Base-by-base conservation (phyloP, 345 rosid species). In the Acer campestre region DNA sequence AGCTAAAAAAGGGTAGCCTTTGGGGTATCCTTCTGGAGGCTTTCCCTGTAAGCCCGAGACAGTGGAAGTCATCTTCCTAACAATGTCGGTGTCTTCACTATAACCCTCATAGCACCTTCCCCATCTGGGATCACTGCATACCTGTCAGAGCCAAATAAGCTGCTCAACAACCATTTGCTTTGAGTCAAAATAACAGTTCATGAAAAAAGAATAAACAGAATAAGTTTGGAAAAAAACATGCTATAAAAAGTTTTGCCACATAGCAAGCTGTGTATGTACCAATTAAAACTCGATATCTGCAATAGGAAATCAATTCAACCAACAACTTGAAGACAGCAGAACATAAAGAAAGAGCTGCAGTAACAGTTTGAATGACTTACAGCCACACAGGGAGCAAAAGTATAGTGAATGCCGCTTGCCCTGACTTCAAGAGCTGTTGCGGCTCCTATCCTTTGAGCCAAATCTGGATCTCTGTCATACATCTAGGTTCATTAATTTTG, bases 341-440 rank as follows among this genome's bases (percentile, higher is more conserved):
- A 70, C 23, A 56, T 22, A 35, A 38, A 73, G 46, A 38, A 71
- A 42, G 31, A 20, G 53, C 20, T 23, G 27, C 2, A 61, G 31
- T 62, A 53, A 12, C 69, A 46, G 48, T 23, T 75, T 9, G 56
- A 73, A 79, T 74, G 61, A 83, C 94, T 86, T 86, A 92, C 97
- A 53, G 99, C 91, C 18, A 93, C 87, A 40, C 97, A 93, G 1
- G 98, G 98, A 73, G 98, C 94, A 86, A 87, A 95, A 17, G 87
- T 80, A 85, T 90, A 95, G 56, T 87, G 98, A 89, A 88, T 84
- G 27, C 94, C 98, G 63, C 94, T 88, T 6, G 97, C 97, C 81
- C 91, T 86, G 53, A 95, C 91, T 91, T 93, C 98, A 85, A 95
- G 90, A 78, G 98, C 97, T 12, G 97, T 91, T 29, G 92, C 95